Evolutionary conservation across 108 stramenopile species (phyloP).

Genomic region (Cyclotella baltica): DNA sequence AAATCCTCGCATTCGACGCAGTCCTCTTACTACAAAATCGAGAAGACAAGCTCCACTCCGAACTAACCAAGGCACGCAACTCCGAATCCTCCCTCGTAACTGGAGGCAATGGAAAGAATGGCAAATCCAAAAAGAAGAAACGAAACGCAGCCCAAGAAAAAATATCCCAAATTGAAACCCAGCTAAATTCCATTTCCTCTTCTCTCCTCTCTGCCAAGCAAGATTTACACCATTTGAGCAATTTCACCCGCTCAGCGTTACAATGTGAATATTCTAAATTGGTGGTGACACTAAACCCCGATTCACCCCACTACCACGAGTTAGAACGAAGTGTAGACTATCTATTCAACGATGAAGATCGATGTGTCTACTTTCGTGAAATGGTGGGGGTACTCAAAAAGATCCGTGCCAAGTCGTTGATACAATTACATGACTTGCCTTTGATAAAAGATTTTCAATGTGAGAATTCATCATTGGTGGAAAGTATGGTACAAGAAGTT

Average conservation of each 20-base stretch:
- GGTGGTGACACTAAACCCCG: constrained; percentile 16
- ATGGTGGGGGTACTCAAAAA: constrained; percentile 39
- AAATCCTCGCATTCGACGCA: constrained; percentile 5
- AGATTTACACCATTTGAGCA: neutral
- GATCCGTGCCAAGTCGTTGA: neutral
- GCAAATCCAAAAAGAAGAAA: constrained; percentile 10
- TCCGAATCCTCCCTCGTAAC: neutral
- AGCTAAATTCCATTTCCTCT: neutral
- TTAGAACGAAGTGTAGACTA: constrained; percentile 20
- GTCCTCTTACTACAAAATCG: constrained; percentile 3
- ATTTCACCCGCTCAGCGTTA: constrained; percentile 2
- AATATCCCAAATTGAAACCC: constrained; percentile 3
- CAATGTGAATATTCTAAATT: constrained; percentile 35
- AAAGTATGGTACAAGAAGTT: constrained; percentile 32
- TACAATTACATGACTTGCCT: constrained; percentile 19
- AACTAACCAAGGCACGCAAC: constrained; percentile 22
- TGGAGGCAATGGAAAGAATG: neutral
- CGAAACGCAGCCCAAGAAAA: neutral
- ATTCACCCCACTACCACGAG: neutral
- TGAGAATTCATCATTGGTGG: constrained; percentile 1
- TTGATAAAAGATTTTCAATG: constrained; percentile 33
- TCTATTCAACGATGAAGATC: constrained; percentile 22
- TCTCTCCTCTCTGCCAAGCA: constrained; percentile 2
- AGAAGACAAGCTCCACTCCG: constrained; percentile 19
- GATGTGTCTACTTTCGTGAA: constrained; percentile 32